These are phyloP conservation scores for Yamadazyma sp. DNA, from an alignment of 805 yeast species.

Conservation along the genomic window DNA sequence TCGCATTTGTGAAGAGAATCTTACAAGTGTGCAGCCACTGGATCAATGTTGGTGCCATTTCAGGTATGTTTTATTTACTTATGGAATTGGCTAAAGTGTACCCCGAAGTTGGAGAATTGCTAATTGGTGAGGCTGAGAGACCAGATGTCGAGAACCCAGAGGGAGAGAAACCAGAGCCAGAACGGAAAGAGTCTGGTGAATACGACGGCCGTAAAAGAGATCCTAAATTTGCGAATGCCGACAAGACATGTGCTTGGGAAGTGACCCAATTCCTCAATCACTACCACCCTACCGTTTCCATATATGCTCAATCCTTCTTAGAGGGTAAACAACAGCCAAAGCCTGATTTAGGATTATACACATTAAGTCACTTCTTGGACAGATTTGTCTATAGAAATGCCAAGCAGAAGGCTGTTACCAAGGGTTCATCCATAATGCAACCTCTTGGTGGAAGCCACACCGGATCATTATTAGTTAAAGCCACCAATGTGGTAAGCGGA, in stretches of 20 bases:
- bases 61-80: constrained; percentile 78
- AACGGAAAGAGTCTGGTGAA: constrained; percentile 14
- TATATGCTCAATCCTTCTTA: constrained; percentile 69
- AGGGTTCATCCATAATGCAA: constrained; percentile 96
- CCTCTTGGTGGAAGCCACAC: constrained; percentile 87
- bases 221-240: constrained; percentile 89
- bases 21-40: constrained; percentile 82
- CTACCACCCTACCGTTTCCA: constrained; percentile 88
- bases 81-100: constrained; percentile 61
- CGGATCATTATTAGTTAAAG: constrained; percentile 64
- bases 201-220: constrained; percentile 91
- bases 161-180: constrained; percentile 17
- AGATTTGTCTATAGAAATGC: constrained; percentile 94
- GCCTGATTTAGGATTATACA: constrained; percentile 89
- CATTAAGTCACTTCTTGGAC: constrained; percentile 88
- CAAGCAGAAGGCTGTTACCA: constrained; percentile 67
- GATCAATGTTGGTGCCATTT: constrained; percentile 82
- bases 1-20: constrained; percentile 89
- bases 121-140: constrained; percentile 50
- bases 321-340: constrained; percentile 54
- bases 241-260: constrained; percentile 84
- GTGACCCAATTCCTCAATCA: constrained; percentile 68
- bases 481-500: constrained; percentile 44
- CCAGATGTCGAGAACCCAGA: constrained; percentile 36
- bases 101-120: constrained; percentile 67